A percentile compares a stretch with the other conserved stretches of the same genome.
Conservation (phyloP, 148 eudicot species). For the Rheum nobile region DNA sequence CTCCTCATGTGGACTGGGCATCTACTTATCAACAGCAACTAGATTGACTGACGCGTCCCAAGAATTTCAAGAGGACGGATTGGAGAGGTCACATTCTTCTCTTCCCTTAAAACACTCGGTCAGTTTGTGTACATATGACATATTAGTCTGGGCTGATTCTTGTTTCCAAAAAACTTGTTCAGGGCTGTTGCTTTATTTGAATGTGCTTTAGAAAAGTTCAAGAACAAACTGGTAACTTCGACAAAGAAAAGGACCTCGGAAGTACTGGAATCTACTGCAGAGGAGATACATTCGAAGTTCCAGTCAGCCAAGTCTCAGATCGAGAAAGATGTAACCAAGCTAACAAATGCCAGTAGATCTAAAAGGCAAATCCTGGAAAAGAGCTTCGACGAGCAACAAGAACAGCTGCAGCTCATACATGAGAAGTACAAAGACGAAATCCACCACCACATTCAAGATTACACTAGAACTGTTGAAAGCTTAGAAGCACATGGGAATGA, state of each 20-base stretch:
- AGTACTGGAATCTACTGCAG: constrained; percentile 53
- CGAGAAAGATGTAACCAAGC: constrained; percentile 60
- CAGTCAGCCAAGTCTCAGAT: constrained; percentile 66
- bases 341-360: constrained; percentile 33
- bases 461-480: constrained; percentile 45
- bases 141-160: background rate
- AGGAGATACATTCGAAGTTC: constrained; percentile 50
- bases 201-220: constrained; percentile 55
- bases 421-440: constrained; percentile 63
- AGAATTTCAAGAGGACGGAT: constrained; percentile 40
- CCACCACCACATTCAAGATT: constrained; percentile 45
- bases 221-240: constrained; percentile 46
- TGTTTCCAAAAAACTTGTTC: constrained; percentile 17
- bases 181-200: constrained; percentile 56
- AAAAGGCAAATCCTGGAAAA: constrained; percentile 63
- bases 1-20: background rate
- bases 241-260: constrained; percentile 64
- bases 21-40: constrained; percentile 27
- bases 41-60: constrained; percentile 21
- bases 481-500: constrained; percentile 53
- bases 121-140: background rate
- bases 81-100: constrained; percentile 41
- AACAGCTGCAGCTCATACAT: constrained; percentile 43
- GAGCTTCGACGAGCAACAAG: constrained; percentile 67
- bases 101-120: background rate